A percentile compares a stretch with the other conserved stretches of the same genome.
Conservation (phyloP, 2,329 filamentous ascomycete species). For the Sodiomyces alkalinus region DNA sequence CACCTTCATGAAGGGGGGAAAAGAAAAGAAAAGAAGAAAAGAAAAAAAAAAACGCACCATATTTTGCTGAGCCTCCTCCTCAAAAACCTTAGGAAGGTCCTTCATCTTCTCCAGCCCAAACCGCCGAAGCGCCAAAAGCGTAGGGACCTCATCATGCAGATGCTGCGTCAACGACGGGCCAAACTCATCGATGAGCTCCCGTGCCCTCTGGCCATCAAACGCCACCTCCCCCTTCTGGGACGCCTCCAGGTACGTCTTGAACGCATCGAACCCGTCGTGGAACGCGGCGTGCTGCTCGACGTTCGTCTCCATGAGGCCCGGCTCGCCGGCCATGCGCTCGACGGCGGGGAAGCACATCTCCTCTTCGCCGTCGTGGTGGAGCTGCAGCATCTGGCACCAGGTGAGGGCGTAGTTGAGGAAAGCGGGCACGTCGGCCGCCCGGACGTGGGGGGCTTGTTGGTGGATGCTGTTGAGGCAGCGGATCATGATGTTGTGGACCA, state of each 20-base stretch:
- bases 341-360: constrained; percentile 21
- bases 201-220: constrained; percentile 14
- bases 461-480: constrained; percentile 23
- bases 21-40: accelerated
- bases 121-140: constrained; percentile 12
- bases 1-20: no score
- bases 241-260: constrained; percentile 13
- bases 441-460: constrained; percentile 19
- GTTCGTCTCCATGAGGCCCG: constrained; percentile 24
- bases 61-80: constrained; percentile 8
- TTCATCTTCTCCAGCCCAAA: constrained; percentile 12
- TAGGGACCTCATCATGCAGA: constrained; percentile 17
- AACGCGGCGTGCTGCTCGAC: constrained; percentile 25
- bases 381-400: constrained; percentile 17
- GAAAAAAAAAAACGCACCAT: constrained; percentile 8
- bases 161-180: constrained; percentile 14
- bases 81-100: constrained; percentile 5
- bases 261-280: constrained; percentile 14
- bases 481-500: constrained; percentile 19
- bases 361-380: constrained; percentile 25
- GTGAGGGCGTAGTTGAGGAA: constrained; percentile 17
- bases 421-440: constrained; percentile 15
- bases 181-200: constrained; percentile 16
- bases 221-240: constrained; percentile 8
- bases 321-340: constrained; percentile 17